These are phyloP conservation scores for Cyclocybe cylindracea DNA, from an alignment of 768 basidiomycete genomes.

Conservation along the genomic window DNA sequence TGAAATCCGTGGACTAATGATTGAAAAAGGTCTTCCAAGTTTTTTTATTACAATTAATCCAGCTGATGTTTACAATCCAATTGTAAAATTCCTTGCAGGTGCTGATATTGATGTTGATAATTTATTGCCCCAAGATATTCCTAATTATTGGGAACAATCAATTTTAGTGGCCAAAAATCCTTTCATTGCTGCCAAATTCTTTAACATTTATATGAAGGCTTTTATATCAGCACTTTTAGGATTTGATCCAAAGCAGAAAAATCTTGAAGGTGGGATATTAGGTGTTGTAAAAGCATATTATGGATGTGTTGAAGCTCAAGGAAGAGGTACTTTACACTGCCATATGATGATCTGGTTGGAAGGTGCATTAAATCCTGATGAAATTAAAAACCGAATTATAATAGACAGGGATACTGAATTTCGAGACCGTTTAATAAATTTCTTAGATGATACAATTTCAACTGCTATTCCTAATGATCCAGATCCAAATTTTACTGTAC, in stretches of 20 bases:
- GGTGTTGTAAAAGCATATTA: conserved; percentile 36
- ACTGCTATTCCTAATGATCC: conserved; percentile 5
- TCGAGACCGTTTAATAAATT: conserved; percentile 1
- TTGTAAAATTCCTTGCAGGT: conserved; percentile 40
- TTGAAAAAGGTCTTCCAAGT: conserved; percentile 34
- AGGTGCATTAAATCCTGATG: conserved; percentile 30
- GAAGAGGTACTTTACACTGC: conserved; percentile 38
- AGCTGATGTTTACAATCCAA: conserved; percentile 40
- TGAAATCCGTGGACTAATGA: conserved; percentile 37
- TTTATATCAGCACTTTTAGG: conserved; percentile 31
- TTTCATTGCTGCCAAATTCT: conserved; percentile 38
- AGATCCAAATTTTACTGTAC: neutral
- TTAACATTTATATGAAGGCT: conserved; percentile 37
- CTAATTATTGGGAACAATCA: conserved; percentile 31
- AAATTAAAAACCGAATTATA: conserved; percentile 15
- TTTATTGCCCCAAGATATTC: conserved; percentile 22
- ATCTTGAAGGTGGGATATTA: conserved; percentile 27
- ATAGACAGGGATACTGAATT: conserved; percentile 8
- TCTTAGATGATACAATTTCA: conserved; percentile 11
- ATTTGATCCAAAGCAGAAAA: conserved; percentile 10
- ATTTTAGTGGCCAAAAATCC: conserved; percentile 41
- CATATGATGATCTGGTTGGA: conserved; percentile 43
- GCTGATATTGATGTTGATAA: conserved; percentile 35
- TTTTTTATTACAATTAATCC: conserved; percentile 50
- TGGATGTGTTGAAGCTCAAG: conserved; percentile 42